A percentile compares a stretch with the other conserved stretches of the same genome.
These are phyloP conservation scores for Pythium grandisporangium DNA, from an alignment of 352 stramenopile species.

Conservation along the genomic window DNA sequence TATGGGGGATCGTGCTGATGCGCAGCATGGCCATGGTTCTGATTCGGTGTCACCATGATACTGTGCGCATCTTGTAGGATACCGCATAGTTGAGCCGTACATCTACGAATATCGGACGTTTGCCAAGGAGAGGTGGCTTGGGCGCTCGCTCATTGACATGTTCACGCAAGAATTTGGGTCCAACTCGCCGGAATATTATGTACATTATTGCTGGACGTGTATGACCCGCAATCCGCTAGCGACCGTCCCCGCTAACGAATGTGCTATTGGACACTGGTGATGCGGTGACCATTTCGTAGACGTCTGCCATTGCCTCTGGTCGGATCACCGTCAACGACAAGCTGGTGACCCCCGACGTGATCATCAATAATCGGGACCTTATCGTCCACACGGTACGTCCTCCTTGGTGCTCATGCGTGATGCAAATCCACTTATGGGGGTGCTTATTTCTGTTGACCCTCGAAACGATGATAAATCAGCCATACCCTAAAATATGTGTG, in stretches of 20 bases:
- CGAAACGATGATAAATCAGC: too few species aligned
- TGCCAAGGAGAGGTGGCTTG: constrained; percentile 93
- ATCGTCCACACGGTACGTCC: constrained; percentile 83
- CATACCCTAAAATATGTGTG: too few species aligned
- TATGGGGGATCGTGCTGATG: too few species aligned
- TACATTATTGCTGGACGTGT: neutral
- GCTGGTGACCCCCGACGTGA: constrained; percentile 63
- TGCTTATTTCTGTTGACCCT: too few species aligned
- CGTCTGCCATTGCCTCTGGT: constrained; percentile 88
- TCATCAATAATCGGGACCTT: constrained; percentile 90
- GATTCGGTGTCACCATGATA: too few species aligned
- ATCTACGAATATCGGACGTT: constrained; percentile 94
- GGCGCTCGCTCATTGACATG: constrained; percentile 86
- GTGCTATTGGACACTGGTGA: neutral
- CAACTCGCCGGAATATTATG: constrained; percentile 83
- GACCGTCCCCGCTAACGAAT: neutral
- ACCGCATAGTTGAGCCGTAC: constrained; percentile 89
- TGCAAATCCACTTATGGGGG: too few species aligned
- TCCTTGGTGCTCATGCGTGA: too few species aligned
- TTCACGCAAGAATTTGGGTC: constrained; percentile 84
- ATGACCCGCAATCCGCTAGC: too few species aligned
- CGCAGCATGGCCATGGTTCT: too few species aligned
- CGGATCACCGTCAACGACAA: constrained; percentile 91
- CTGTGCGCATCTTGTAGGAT: too few species aligned
- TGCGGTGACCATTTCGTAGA: constrained; percentile 41